Base-by-base conservation (phyloP, 1,284 basidiomycete genomes). In the Fomes fomentarius region DNA sequence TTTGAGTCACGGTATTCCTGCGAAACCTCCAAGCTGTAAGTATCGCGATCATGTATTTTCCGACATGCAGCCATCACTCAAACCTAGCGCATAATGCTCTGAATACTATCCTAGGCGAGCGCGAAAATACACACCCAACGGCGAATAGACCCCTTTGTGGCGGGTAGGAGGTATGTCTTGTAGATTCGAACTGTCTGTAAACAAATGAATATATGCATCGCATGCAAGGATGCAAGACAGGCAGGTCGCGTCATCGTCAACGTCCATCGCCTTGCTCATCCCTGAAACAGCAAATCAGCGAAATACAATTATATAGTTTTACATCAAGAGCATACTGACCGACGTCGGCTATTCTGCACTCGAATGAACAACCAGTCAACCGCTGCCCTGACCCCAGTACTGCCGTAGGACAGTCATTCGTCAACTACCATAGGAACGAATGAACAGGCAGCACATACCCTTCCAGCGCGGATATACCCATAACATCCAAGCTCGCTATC, bases 321-420 rank as follows among this genome's bases (percentile, higher is more conserved):
- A 4, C 31, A 19, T n/a, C 11, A 17, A 3, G 6, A 22, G 0
- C 12, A 35, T 15, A 21, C 66, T 38, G 14, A 69, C 69, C 69
- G 59, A 21, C 68, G 62, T 17, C 90, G 77, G 62, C 91, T 93
- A 63, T 93, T 95, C 73, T 96, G 93, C 2, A 96, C 94, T 0
- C 94, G 81, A 51, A 96, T 85, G 69, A 96, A 96, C 21, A 97
- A 69, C 94, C 94, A 97, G 66, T 97, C 91, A 6, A 96, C 89
- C 0, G 93, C 94, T 47, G 91, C 90, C 53, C 90, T 83, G 3
- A 97, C 89, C 0, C 94, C 94, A 30, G 92, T 93, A 33, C 94
- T 96, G 63, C 37, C 21, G 47, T 50, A 12, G 4, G 43, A 43
- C 21, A 15, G 5, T n/a, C 15, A 24, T 46, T 35, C 44, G 21